Base-by-base conservation (phyloP, 2,329 filamentous ascomycete genomes). In the Lecanicillium sp. region DNA sequence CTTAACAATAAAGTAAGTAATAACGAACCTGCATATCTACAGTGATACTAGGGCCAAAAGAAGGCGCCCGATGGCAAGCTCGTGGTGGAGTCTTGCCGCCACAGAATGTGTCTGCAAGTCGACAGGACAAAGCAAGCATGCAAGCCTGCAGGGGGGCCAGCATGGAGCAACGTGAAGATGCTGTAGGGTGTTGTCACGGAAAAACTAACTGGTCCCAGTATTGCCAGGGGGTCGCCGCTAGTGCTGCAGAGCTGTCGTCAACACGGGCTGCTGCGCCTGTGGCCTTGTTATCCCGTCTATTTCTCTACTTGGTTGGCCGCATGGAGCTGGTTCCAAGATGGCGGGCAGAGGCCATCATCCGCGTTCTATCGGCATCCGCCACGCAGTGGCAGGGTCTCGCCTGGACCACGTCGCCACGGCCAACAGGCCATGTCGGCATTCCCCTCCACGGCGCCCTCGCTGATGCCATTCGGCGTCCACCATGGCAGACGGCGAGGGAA, bases 21-120 rank as follows among this genome's bases (percentile, higher is more conserved):
- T 47, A 33, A 40, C 7, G 44, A 47, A 40, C 36, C 36, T 40
- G 44, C 44, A 47, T 32, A 35, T 27, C 29, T 20, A 29, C 37
- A 24, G 27, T 37, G 24, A 24, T 26, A 21, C 40, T 33, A 24
- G 24, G 23, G 42, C 42, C 21, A 17, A 20, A 37, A 21, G n/a
- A 40, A 41, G 44, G 37, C 44, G 20, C 27, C 23, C 37, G 27
- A 27, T 39, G 35, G 36, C n/a, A 32, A 20, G 27, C 27, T 40
- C 14, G 19, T 11, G 29, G 44, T 23, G 44, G 36, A 17, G 43
- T 19, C 35, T 45, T 38, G 24, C 35, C 33, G 33, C 42, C 33
- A 38, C 43, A 45, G 35, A 26, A 29, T 29, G 23, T 23, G 8
- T 38, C 17, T 30, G 17, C n/a, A n/a, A n/a, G n/a, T n/a, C n/a